Conservation (phyloP, 129 eudicot genomes). For the Tagetes patula region DNA sequence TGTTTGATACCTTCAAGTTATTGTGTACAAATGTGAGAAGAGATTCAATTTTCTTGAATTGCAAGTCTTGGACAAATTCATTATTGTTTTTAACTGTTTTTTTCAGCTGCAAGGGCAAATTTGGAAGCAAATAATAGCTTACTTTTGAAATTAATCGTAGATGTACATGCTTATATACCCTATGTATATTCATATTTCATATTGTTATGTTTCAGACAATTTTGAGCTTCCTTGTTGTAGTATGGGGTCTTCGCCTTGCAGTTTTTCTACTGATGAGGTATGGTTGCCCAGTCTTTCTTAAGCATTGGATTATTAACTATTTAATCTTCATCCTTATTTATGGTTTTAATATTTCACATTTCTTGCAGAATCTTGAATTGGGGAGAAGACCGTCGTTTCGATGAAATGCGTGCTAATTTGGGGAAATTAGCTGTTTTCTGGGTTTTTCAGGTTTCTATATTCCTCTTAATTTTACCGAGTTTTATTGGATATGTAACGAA, state of each 20-base stretch:
- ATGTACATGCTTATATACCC: not conserved
- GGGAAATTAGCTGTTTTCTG: constrained; percentile 85
- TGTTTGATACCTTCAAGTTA: not conserved
- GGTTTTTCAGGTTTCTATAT: constrained; percentile 72
- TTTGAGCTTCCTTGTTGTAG: constrained; percentile 60
- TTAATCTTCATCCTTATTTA: not conserved
- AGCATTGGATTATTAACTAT: not conserved
- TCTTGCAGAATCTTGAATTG: constrained; percentile 76
- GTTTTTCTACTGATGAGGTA: constrained; percentile 89
- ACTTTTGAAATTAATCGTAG: not conserved
- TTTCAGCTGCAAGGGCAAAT: not conserved
- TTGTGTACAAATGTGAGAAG: not conserved
- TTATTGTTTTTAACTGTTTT: not conserved
- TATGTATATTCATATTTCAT: constrained; percentile 6
- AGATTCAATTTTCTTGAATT: not conserved
- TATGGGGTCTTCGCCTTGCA: constrained; percentile 96
- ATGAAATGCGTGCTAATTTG: constrained; percentile 80
- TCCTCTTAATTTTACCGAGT: constrained; percentile 15
- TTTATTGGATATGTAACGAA: not conserved
- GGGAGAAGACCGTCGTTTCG: constrained; percentile 99
- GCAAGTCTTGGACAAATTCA: not conserved
- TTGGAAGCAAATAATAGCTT: not conserved
- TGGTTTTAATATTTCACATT: constrained; percentile 1
- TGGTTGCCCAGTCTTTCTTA: constrained; percentile 11
- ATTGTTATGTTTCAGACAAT: constrained; percentile 59